Evolutionary conservation across 108 stramenopile species (phyloP), one percentile per base, ranked within the genome.

Genomic region (Cyclotella atomus): DNA sequence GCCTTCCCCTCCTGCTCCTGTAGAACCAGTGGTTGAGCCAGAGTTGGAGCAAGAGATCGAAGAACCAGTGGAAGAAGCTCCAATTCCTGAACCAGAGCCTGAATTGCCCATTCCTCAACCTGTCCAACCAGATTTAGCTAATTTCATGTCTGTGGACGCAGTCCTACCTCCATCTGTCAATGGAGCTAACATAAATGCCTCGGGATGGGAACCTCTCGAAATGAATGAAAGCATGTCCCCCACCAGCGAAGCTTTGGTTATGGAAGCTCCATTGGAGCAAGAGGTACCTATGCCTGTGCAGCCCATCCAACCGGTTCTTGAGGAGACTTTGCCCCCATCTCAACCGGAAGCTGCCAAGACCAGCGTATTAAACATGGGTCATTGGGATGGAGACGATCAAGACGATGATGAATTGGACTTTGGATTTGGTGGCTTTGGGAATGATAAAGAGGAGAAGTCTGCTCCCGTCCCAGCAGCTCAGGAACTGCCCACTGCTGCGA

Each of bases 361-460:
- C 16, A 63, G 79, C 25, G 86, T 92, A 34, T 72, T 95, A 44
- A 92, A 95, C 62, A 89, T 95, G 89, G 94, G 94, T 34, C 94
- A 86, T 43, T 95, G 94, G 94, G 91, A 92, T 29, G 90, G 89
- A 30, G 86, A 28, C 29, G 64, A 61, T 41, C 12, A 61, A 41
- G 60, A 61, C 21, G 91, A 92, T 53, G 68, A 85, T 6, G 79
- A 88, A 50, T 68, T 92, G 33, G 94, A 91, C 78, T 95, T 95
- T 84, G 91, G 87, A 68, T 95, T 95, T 70, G 94, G 94, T 70
- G 85, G 86, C 27, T 91, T 91, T 67, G 91, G 83, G 17, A 44
- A 71, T 14, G 89, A 81, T 38, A 75, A 59, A 47, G 86, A 88
- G 34, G 81, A 76, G 14, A 59, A 47, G n/a, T 46, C 81, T 57